phyloP scores from a whole-genome alignment of 176 grass and related monocot species.

The maize (Zea mays) region Zm-B73-REFERENCE-NAM-5.0 NC_050101.1:173024501-173025000 shows the following conservation, averaged over 20 bases:
- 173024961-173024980: conserved; percentile 48
- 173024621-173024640: conserved; percentile 33
- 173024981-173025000: conserved; percentile 46
- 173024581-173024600: conserved; percentile 44
- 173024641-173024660: conserved; percentile 23
- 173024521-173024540: conserved; percentile 52
- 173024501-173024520: conserved; percentile 42
- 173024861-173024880: conserved; percentile 42
- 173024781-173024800: conserved; percentile 52
- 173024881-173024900: conserved; percentile 28
- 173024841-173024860: conserved; percentile 55
- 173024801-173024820: conserved; percentile 42
- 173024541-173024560: conserved; percentile 45
- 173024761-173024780: conserved; percentile 51
- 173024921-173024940: conserved; percentile 32
- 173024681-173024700: conserved; percentile 58
- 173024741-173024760: conserved; percentile 55
- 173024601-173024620: conserved; percentile 58
- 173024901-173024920: conserved; percentile 16
- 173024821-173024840: conserved; percentile 48
- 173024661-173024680: conserved; percentile 20
- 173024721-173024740: conserved; percentile 48
- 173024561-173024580: conserved; percentile 43
- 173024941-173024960: conserved; percentile 44
- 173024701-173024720: conserved; percentile 48